Conservation (phyloP, 1,284 basidiomycete genomes). For the Ceraceosorus guamensis region DNA sequence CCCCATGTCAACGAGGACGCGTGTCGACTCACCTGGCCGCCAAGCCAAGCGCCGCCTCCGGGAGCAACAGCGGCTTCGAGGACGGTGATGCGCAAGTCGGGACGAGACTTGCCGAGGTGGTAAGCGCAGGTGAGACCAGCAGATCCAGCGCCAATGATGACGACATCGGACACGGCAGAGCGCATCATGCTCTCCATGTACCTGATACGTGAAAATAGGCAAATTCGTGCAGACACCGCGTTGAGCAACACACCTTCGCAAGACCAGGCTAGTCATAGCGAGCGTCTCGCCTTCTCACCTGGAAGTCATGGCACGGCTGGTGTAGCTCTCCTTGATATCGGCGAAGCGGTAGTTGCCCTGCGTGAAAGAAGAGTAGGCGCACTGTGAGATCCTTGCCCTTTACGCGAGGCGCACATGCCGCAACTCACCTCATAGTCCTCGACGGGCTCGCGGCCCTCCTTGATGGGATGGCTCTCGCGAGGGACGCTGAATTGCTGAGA, state of each 20-base stretch:
- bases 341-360: slow-evolving; percentile 36
- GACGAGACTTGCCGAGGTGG: slow-evolving; percentile 59
- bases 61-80: slow-evolving; percentile 74
- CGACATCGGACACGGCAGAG: slow-evolving; percentile 63
- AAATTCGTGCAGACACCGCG: neutral
- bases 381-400: neutral
- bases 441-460: slow-evolving; percentile 33
- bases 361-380: no score
- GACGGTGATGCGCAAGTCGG: slow-evolving; percentile 72
- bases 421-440: slow-evolving; percentile 38
- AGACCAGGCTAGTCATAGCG: no score
- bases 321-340: slow-evolving; percentile 43
- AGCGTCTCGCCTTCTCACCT: no score
- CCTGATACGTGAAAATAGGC: slow-evolving; percentile 7
- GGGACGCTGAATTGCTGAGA: slow-evolving; percentile 5
- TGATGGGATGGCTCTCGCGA: slow-evolving; percentile 26
- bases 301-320: slow-evolving; percentile 39
- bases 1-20: neutral
- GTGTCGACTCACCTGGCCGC: no score
- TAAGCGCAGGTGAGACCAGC: slow-evolving; percentile 74
- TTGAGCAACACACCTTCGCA: neutral
- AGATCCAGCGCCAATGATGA: slow-evolving; percentile 71
- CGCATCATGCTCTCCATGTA: slow-evolving; percentile 44
- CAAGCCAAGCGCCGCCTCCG: slow-evolving; percentile 51
- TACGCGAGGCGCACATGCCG: slow-evolving; percentile 9